Conservation (phyloP, 306 rosid genomes). For the Trichosanthes truncata region DNA sequence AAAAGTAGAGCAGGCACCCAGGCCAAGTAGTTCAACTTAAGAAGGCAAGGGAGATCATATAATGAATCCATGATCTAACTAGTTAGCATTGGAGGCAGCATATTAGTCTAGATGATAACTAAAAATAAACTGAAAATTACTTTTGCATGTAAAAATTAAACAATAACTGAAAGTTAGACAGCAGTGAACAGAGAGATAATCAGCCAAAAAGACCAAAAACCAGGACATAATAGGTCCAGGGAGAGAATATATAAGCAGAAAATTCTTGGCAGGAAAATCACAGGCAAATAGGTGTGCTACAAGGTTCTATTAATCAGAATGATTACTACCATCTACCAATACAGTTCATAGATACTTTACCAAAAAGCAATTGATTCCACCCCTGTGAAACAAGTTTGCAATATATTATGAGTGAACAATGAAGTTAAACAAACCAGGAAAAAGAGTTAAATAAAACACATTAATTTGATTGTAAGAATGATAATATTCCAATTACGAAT, state of each 20-base stretch:
- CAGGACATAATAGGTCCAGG: background rate
- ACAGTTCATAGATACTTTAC: background rate
- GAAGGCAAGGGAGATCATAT: background rate
- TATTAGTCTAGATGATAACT: background rate
- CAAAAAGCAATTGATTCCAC: background rate
- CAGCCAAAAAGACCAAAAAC: background rate
- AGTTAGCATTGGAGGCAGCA: background rate
- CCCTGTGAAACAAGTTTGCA: background rate
- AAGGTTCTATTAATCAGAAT: background rate
- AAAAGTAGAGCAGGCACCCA: background rate
- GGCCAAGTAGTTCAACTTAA: background rate
- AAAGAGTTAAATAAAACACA: background rate
- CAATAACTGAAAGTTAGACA: background rate
- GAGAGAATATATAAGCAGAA: background rate
- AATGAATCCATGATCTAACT: background rate
- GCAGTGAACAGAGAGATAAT: background rate
- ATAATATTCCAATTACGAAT: background rate
- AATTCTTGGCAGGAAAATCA: background rate
- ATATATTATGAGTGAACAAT: background rate
- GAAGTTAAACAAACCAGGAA: background rate
- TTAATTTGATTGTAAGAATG: background rate
- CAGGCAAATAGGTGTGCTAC: background rate
- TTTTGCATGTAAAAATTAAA: background rate
- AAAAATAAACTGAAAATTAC: background rate
- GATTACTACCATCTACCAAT: background rate